A percentile compares a stretch with the other conserved stretches of the same genome.
Evolutionary conservation across 768 basidiomycete species (phyloP).

Genomic region (Mycena belliarum): DNA sequence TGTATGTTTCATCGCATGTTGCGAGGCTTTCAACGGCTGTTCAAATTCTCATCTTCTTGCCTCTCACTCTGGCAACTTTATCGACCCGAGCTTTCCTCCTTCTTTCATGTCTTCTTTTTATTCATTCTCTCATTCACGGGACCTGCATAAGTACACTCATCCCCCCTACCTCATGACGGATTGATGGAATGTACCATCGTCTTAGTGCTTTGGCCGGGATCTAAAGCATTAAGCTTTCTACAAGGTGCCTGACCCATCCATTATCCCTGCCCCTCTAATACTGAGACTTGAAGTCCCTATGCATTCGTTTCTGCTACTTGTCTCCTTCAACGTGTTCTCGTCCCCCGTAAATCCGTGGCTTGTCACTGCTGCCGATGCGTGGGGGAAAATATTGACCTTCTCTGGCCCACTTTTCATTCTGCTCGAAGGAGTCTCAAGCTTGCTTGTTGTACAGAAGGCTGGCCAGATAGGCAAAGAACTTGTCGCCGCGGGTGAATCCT

Average conservation of each 20-base stretch:
- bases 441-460: constrained; percentile 79
- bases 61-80: constrained; percentile 81
- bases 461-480: constrained; percentile 77
- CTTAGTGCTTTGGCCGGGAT: constrained; percentile 41
- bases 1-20: constrained; percentile 16
- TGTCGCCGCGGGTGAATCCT: constrained; percentile 67
- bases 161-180: no score
- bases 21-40: constrained; percentile 71
- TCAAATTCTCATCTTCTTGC: constrained; percentile 83
- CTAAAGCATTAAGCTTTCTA: constrained; percentile 69
- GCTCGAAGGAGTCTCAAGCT: constrained; percentile 82
- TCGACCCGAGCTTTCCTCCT: constrained; percentile 79
- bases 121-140: constrained; percentile 81
- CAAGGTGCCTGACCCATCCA: constrained; percentile 37
- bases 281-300: constrained; percentile 53
- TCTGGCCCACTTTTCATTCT: constrained; percentile 79
- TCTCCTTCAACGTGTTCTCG: constrained; percentile 85
- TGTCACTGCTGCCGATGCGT: constrained; percentile 59
- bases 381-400: constrained; percentile 71
- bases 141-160: constrained; percentile 49
- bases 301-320: constrained; percentile 81
- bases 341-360: constrained; percentile 61
- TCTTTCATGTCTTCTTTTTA: constrained; percentile 73
- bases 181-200: not conserved
- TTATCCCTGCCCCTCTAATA: not conserved